Evolutionary conservation across 2,329 filamentous ascomycete genomes (phyloP).

Genomic region (Fusarium compactum): DNA sequence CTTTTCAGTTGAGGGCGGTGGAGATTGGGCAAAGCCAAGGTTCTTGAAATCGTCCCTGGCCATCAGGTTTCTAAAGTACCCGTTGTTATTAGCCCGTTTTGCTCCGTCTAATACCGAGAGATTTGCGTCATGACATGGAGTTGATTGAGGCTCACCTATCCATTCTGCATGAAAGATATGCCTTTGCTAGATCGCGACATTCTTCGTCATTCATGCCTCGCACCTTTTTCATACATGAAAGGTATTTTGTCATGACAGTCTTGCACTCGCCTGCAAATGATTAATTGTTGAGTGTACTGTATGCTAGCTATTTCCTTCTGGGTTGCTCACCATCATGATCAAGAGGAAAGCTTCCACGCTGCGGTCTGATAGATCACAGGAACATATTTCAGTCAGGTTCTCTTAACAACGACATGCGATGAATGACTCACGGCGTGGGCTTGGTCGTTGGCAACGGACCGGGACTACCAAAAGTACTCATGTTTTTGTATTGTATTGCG

Average conservation of each 20-base stretch:
- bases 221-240: conserved; percentile 86
- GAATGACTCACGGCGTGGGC: conserved; percentile 73
- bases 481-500: conserved; percentile 45
- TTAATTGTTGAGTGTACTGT: conserved; percentile 16
- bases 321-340: conserved; percentile 78
- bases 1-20: conserved; percentile 37
- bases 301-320: neutral
- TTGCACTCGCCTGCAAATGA: conserved; percentile 84
- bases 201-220: conserved; percentile 87
- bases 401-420: neutral
- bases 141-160: conserved; percentile 73
- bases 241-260: conserved; percentile 84
- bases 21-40: conserved; percentile 74
- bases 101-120: conserved; percentile 20
- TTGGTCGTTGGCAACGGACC: conserved; percentile 74
- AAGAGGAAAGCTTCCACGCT: conserved; percentile 91
- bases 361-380: conserved; percentile 69
- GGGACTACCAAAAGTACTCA: conserved; percentile 77
- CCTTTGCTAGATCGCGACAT: conserved; percentile 87
- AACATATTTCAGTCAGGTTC: conserved; percentile 26
- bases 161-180: conserved; percentile 93
- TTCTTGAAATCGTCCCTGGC: conserved; percentile 95
- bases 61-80: conserved; percentile 82
- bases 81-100: conserved; percentile 34
- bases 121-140: conserved; percentile 28